Base-by-base conservation (phyloP, 176 grass and related monocot genomes). In the Bothriochloa decipiens region DNA sequence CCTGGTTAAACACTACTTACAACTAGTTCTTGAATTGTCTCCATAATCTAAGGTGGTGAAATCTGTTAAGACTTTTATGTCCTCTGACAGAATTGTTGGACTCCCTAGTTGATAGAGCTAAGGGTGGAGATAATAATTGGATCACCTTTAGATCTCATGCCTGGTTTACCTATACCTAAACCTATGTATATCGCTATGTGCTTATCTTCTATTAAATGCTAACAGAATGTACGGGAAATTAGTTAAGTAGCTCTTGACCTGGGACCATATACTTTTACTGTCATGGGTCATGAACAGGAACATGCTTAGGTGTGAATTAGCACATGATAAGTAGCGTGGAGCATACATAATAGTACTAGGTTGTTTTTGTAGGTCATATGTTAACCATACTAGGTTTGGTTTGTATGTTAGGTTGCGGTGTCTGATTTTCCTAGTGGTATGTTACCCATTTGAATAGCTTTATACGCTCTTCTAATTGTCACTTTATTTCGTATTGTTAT, bases 201-300 rank as follows among this genome's bases (percentile, higher is more conserved):
- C 40, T 78, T 36, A 74, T 90, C 20, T 72, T 73, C 35, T 57
- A 45, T 65, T 81, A 57, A 76, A 18, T 82, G 55, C 20, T 69
- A 11, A 5, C 73, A 86, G 22, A 78, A 61, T 68, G 45, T 72
- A 83, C 46, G 67, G 61, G 66, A 68, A 75, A 57, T 16, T 22
- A 72, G 57, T 82, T 85, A 65, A 81, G 62, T 89, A 76, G 37
- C 70, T 76, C 82, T 32, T 81, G 43, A 77, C 68, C 35, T 67
- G 58, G 43, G 66, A 72, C 37, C 35, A 83, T 79, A 32, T 65
- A 72, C n/a, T 35, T 86, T 82, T 82, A 77, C 10, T 53, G 25
- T 57, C 23, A 65, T 29, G 36, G 27, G 62, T 23, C 43, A 53
- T 32, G 7, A 37, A 86, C 35, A 69, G 8, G n/a, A 36, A 88